Evolutionary conservation across 1,284 basidiomycete species (phyloP).

Genomic region (Puccinia coronata): DNA sequence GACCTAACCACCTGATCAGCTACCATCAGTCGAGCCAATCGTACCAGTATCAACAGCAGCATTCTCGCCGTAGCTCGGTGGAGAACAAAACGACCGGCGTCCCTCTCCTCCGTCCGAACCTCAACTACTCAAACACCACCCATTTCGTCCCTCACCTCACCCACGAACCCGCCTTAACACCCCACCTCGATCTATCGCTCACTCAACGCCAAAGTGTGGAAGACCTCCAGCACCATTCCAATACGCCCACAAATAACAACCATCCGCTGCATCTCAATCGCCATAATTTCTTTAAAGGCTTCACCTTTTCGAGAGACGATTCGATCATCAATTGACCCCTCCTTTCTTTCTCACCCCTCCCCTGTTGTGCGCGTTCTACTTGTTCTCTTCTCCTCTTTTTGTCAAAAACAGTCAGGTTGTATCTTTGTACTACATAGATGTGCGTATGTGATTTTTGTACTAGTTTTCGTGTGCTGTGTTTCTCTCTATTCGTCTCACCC

Average conservation of each 20-base stretch:
- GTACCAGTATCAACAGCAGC: neutral
- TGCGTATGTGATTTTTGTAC: too few species aligned
- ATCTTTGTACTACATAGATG: too few species aligned
- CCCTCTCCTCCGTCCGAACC: too few species aligned
- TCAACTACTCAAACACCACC: too few species aligned
- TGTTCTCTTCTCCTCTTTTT: neutral
- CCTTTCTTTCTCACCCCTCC: too few species aligned
- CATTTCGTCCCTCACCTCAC: neutral
- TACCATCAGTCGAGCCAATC: neutral
- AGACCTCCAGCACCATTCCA: neutral
- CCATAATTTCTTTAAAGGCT: neutral
- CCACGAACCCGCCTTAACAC: neutral
- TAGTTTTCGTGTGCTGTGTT: too few species aligned
- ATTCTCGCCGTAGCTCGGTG: conserved; percentile 29
- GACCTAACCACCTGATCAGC: neutral
- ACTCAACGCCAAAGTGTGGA: neutral
- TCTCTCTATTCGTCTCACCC: too few species aligned
- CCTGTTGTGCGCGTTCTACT: neutral
- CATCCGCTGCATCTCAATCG: neutral
- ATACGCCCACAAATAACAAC: neutral
- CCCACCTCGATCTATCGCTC: neutral
- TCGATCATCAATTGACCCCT: neutral
- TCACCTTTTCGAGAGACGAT: neutral
- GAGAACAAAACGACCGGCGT: conserved; percentile 11
- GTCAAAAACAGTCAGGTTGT: too few species aligned